A percentile compares a stretch with the other conserved stretches of the same genome.
phyloP scores from a whole-genome alignment of 768 basidiomycete species.

The Leccinum rimulosum region DNA sequence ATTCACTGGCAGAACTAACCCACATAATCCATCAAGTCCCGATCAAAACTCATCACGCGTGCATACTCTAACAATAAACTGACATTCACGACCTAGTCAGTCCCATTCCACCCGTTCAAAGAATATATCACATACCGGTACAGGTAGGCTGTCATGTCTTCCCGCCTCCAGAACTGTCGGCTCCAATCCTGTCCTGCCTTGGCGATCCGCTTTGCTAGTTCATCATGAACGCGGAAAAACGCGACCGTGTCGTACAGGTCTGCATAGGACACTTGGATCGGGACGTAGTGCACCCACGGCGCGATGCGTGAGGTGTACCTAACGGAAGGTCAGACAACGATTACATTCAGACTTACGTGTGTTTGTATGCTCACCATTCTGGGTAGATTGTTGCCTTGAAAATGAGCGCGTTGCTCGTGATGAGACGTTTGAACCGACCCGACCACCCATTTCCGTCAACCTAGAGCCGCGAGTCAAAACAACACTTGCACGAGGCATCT shows the following conservation, averaged over 20 bases:
- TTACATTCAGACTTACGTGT: not conserved
- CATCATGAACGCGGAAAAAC: constrained; percentile 74
- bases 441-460: constrained; percentile 70
- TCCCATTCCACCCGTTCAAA: not conserved
- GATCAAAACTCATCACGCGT: constrained; percentile 47
- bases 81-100: not conserved
- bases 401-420: constrained; percentile 59
- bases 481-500: not conserved
- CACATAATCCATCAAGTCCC: constrained; percentile 41
- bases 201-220: constrained; percentile 55
- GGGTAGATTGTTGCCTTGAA: constrained; percentile 74
- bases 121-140: constrained; percentile 42
- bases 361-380: constrained; percentile 50
- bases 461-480: constrained; percentile 24
- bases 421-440: constrained; percentile 62
- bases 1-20: constrained; percentile 2
- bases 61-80: constrained; percentile 57
- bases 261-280: constrained; percentile 59
- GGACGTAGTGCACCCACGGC: constrained; percentile 77
- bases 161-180: constrained; percentile 52
- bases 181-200: constrained; percentile 57
- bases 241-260: constrained; percentile 69
- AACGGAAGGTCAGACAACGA: not conserved
- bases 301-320: constrained; percentile 57
- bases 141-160: constrained; percentile 58